phyloP scores from a whole-genome alignment of 2,329 filamentous ascomycete species.

The Bertia moriformis region DNA sequence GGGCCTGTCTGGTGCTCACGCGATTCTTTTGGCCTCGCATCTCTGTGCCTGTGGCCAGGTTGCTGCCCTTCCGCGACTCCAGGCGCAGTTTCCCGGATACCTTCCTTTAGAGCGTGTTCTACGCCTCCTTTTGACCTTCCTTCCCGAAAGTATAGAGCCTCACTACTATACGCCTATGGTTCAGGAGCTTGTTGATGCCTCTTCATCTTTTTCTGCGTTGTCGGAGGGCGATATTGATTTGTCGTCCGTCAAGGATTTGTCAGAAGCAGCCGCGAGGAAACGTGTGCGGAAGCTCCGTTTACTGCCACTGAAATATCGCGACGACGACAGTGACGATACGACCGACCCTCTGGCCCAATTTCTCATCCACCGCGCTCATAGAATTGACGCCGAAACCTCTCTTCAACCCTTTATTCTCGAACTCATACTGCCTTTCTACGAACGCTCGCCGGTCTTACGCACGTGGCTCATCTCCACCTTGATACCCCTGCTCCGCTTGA shows the following conservation, averaged over 20 bases:
- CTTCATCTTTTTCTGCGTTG: conserved; percentile 9
- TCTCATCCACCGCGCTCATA: conserved; percentile 41
- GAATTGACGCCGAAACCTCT: conserved; percentile 42
- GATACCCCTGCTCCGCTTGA: conserved; percentile 40
- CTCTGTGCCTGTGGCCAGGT: conserved; percentile 38
- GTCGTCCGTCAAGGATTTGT: conserved; percentile 27
- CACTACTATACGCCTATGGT: conserved; percentile 29
- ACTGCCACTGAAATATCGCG: conserved; percentile 27
- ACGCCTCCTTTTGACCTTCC: conserved; percentile 43
- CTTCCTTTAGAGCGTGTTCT: conserved; percentile 36
- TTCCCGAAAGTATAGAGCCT: conserved; percentile 42
- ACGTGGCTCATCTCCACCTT: conserved; percentile 45
- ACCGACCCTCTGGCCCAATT: conserved; percentile 36
- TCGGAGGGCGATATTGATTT: conserved; percentile 20
- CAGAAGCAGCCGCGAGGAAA: conserved; percentile 31
- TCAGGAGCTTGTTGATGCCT: conserved; percentile 24
- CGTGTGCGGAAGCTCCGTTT: conserved; percentile 33
- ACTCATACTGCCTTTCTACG: conserved; percentile 41
- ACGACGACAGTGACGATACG: conserved; percentile 22
- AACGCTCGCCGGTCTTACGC: conserved; percentile 31
- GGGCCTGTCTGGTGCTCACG: conserved; percentile 35
- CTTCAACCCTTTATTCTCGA: conserved; percentile 37
- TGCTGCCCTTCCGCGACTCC: conserved; percentile 30
- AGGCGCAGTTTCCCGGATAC: conserved; percentile 27
- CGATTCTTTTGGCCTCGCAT: conserved; percentile 40